A percentile compares a stretch with the other conserved stretches of the same genome.
phyloP scores from a whole-genome alignment of 345 rosid genomes.

The Hypericum androsaemum region DNA sequence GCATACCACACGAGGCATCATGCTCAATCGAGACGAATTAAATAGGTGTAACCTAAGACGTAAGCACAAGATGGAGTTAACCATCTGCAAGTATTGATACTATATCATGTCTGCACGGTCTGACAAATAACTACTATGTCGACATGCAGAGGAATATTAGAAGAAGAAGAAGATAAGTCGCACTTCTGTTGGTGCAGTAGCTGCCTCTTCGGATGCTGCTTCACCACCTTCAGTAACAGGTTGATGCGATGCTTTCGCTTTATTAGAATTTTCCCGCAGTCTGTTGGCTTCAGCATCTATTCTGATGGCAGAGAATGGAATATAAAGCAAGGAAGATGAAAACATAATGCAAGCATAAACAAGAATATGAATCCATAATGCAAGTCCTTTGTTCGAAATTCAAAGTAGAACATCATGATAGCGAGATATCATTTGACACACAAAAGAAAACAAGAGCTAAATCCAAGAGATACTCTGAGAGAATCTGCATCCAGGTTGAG shows the following conservation, averaged over 20 bases:
- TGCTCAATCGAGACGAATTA: too few species aligned
- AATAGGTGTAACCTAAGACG: too few species aligned
- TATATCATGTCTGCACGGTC: neutral
- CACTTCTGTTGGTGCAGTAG: slow-evolving; percentile 43
- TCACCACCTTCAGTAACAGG: slow-evolving; percentile 24
- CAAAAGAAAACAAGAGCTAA: too few species aligned
- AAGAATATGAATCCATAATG: too few species aligned
- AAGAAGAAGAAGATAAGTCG: slow-evolving; percentile 14
- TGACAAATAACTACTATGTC: neutral
- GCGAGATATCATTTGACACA: too few species aligned
- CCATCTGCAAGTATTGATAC: too few species aligned
- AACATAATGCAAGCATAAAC: neutral
- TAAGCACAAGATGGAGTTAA: too few species aligned
- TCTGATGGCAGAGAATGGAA: slow-evolving; percentile 49
- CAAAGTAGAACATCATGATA: too few species aligned
- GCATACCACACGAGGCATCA: too few species aligned
- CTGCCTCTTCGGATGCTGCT: slow-evolving; percentile 30
- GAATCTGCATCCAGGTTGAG: too few species aligned
- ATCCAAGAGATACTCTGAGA: too few species aligned
- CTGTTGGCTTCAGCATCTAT: slow-evolving; percentile 69
- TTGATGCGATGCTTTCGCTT: slow-evolving; percentile 28
- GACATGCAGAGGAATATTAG: neutral
- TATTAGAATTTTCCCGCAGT: slow-evolving; percentile 56
- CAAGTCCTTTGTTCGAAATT: too few species aligned
- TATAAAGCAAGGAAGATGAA: slow-evolving; percentile 21